Base-by-base conservation (phyloP, 192 early-diverging fungal genomes). In the Umbelopsis isabellina region DNA sequence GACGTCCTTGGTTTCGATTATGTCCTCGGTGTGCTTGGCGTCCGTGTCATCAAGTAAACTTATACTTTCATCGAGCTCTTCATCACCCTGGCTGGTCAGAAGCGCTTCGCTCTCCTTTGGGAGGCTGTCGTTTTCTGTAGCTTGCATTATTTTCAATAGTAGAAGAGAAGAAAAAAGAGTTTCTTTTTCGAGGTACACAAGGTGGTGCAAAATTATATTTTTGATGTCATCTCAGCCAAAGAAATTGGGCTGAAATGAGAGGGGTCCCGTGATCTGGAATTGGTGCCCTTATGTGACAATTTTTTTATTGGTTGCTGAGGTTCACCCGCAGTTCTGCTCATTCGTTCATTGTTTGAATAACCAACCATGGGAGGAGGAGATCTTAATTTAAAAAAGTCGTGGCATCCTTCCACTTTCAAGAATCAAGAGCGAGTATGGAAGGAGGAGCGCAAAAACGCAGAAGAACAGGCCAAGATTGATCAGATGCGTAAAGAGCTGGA, bases 351-450 rank as follows among this genome's bases (percentile, higher is more conserved):
- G 25, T 13, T 58, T 41, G 37, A 23, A 21, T 44, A 67, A 35
- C 3, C 23, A 15, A 49, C 3, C 4, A 74, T 80, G 71, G 78
- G 78, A 64, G 74, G 74, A 49, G 74, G 74, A 5, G 78, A 80
- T 75, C 74, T 80, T 20, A 80, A 80, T 45, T 49, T 82, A 86
- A 97, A 98, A 91, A 99, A 98, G 84, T 94, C 91, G 37, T 99
- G 96, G 96, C 97, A 97, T 89, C 94, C 97, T 69, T 84, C 86
- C 69, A 97, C 95, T 37, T 88, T 92, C 66, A 89, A 90, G 48
- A 96, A 97, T 82, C 94, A 94, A 81, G 97, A 96, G 65, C 88
- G 90, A 69, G 89, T 96, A 25, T 96, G 94, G 93, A 89, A 93
- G 67, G 84, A 86, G 49, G 93, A 96, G 74, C 86, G 84, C 41